phyloP scores from a whole-genome alignment of 2,329 filamentous ascomycete genomes.

The Exserohilum turcica region DNA sequence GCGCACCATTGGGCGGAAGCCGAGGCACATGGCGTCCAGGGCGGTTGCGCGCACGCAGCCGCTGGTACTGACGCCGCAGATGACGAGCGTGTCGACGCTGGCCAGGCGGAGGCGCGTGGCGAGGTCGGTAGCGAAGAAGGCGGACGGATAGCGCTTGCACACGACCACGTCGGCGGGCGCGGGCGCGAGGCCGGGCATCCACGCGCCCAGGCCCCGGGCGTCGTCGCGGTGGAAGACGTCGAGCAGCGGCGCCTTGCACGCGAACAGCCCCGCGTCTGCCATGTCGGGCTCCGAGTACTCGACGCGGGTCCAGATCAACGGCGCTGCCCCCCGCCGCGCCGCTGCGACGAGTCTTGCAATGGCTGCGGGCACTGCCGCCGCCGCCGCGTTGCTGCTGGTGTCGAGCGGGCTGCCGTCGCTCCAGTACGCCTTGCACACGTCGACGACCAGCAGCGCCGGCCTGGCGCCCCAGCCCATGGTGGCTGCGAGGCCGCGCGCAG shows the following conservation, averaged over 20 bases:
- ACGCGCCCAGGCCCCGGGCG: constrained; percentile 48
- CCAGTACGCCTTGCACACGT: constrained; percentile 57
- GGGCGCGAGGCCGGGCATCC: constrained; percentile 50
- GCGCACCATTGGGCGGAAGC: constrained; percentile 53
- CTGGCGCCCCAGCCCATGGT: constrained; percentile 53
- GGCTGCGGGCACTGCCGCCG: constrained; percentile 43
- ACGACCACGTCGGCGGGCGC: constrained; percentile 43
- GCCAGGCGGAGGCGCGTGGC: constrained; percentile 48
- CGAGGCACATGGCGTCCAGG: constrained; percentile 53
- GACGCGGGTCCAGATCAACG: constrained; percentile 54
- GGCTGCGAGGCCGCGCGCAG: constrained; percentile 44
- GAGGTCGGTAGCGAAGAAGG: constrained; percentile 55
- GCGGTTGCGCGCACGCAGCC: constrained; percentile 55
- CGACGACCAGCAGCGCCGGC: constrained; percentile 54
- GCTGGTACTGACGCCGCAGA: constrained; percentile 56
- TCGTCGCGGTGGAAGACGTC: constrained; percentile 51
- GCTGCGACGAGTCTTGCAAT: constrained; percentile 51
- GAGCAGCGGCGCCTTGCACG: constrained; percentile 51
- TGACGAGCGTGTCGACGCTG: constrained; percentile 52
- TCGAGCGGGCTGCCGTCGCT: constrained; percentile 51
- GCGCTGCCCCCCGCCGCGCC: constrained; percentile 47
- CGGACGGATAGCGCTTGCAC: constrained; percentile 53
- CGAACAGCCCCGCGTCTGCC: constrained; percentile 54
- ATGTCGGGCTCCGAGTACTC: constrained; percentile 53
- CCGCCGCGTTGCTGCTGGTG: constrained; percentile 46